Conservation (phyloP, 2,329 filamentous ascomycete species). For the Fusarium subtropicale region DNA sequence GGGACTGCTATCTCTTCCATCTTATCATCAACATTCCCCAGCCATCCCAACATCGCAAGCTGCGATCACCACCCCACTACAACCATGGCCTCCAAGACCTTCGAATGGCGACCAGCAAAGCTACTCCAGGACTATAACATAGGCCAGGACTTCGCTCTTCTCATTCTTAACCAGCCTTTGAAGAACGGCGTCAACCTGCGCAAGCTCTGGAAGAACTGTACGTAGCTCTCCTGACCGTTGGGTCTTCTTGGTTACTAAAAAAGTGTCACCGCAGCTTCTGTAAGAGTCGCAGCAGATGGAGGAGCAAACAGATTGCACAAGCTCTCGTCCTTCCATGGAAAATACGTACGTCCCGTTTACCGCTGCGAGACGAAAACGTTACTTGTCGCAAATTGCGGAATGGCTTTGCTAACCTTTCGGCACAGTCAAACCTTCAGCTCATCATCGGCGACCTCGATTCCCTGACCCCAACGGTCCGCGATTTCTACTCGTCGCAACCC, state of each 20-base stretch:
- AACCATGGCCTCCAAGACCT: slow-evolving; percentile 44
- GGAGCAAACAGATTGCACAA: slow-evolving; percentile 82
- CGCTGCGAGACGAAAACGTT: not conserved
- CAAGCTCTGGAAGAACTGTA: slow-evolving; percentile 63
- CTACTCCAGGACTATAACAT: slow-evolving; percentile 51
- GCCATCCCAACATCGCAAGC: slow-evolving; percentile 2
- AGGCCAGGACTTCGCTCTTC: slow-evolving; percentile 56
- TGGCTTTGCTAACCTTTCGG: slow-evolving; percentile 12
- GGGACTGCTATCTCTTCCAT: not conserved
- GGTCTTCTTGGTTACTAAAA: slow-evolving; percentile 31
- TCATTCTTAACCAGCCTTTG: slow-evolving; percentile 66
- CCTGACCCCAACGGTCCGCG: slow-evolving; percentile 68
- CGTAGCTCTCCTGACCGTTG: slow-evolving; percentile 31
- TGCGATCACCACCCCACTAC: not conserved
- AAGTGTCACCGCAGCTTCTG: slow-evolving; percentile 61
- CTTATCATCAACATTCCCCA: not conserved
- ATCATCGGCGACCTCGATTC: slow-evolving; percentile 96
- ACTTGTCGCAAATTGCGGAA: not conserved
- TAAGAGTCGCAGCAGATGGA: slow-evolving; percentile 87
- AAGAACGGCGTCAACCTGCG: slow-evolving; percentile 60
- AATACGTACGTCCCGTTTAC: slow-evolving; percentile 54
- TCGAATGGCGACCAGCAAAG: slow-evolving; percentile 57
- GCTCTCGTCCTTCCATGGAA: slow-evolving; percentile 56
- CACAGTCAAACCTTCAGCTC: slow-evolving; percentile 69
- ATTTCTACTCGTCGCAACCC: slow-evolving; percentile 72